Evolutionary conservation across 371 early-diverging fungal genomes (phyloP).

Genomic region (Polyrhizophydium stewartii): DNA sequence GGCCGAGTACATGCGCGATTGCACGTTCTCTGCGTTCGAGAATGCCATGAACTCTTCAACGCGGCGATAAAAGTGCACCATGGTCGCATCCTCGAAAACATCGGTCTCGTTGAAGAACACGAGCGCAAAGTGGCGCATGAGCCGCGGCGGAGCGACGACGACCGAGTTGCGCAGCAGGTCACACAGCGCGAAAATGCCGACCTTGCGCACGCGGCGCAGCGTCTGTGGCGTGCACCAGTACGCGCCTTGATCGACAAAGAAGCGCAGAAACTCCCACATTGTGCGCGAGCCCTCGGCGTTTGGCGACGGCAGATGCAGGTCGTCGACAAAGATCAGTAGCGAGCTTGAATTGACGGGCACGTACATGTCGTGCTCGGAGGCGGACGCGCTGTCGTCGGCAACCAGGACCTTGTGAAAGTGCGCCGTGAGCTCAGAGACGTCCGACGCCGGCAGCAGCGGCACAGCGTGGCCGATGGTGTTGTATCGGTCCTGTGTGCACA

Average conservation of each 20-base stretch:
- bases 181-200: background rate
- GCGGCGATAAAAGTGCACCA: background rate
- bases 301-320: constrained; percentile 4
- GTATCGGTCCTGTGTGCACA: background rate
- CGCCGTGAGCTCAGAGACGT: background rate
- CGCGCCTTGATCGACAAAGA: constrained; percentile 2
- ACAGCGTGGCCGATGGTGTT: background rate
- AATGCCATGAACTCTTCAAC: background rate
- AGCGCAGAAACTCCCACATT: constrained; percentile 7
- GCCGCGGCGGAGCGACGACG: background rate
- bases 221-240: constrained; percentile 4
- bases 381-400: background rate
- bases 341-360: constrained; percentile 1
- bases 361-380: background rate
- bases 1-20: background rate
- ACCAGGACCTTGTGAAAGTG: constrained; percentile 2
- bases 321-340: constrained; percentile 13
- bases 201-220: background rate
- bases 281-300: background rate
- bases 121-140: constrained; percentile 6
- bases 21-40: background rate
- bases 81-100: background rate
- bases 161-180: background rate
- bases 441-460: background rate
- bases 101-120: constrained; percentile 7